Percentiles rank a stretch among this genome's conserved stretches.
Evolutionary conservation across 495 filamentous ascomycete genomes (phyloP).

Genomic region (Filosporella fistucella): DNA sequence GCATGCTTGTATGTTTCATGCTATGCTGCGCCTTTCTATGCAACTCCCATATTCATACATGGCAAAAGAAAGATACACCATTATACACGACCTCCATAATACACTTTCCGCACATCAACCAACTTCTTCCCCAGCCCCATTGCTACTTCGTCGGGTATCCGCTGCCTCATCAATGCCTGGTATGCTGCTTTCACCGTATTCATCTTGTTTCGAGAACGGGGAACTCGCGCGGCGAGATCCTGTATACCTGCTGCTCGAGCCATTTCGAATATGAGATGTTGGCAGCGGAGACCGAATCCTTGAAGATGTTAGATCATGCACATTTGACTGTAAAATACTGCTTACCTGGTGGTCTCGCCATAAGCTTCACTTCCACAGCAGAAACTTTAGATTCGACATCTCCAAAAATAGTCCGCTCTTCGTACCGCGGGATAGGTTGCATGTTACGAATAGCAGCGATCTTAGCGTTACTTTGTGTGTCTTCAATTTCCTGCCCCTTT

Average conservation of each 20-base stretch:
- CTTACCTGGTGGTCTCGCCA: conserved; percentile 82
- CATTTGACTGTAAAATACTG: conserved; percentile 5
- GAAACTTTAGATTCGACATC: conserved; percentile 80
- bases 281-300: conserved; percentile 91
- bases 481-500: conserved; percentile 68
- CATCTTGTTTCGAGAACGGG: conserved; percentile 84
- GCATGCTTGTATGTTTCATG: conserved; percentile 25
- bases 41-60: conserved; percentile 20
- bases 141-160: conserved; percentile 82
- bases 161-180: conserved; percentile 76
- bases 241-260: conserved; percentile 75
- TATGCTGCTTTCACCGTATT: conserved; percentile 91
- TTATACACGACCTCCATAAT: conserved; percentile 68
- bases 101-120: conserved; percentile 93
- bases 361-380: conserved; percentile 74
- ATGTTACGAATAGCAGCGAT: conserved; percentile 80
- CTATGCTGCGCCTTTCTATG: conserved; percentile 28
- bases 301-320: conserved; percentile 13
- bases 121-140: conserved; percentile 85
- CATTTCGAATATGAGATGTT: conserved; percentile 90
- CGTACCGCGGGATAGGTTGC: conserved; percentile 82
- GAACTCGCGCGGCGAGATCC: conserved; percentile 77
- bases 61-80: conserved; percentile 1
- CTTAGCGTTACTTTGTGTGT: conserved; percentile 61
- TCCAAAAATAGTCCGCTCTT: conserved; percentile 86